phyloP scores from a whole-genome alignment of 495 filamentous ascomycete genomes.

The Hyaloscypha bicolor region DNA sequence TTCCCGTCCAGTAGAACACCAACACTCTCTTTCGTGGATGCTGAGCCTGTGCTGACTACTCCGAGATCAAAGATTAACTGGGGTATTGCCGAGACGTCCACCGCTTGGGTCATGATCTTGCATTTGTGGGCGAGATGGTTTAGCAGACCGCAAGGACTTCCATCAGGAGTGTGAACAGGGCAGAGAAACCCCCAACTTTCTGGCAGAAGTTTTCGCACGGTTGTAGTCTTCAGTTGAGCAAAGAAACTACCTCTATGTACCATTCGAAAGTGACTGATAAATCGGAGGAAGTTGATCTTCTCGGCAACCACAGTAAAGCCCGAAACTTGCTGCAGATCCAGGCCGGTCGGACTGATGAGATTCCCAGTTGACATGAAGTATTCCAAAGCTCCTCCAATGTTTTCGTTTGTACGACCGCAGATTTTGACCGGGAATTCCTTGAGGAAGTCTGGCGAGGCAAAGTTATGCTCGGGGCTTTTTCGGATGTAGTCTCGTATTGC shows the following conservation, averaged over 20 bases:
- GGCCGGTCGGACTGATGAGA: conserved; percentile 81
- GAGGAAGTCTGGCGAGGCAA: conserved; percentile 69
- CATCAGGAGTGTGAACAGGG: conserved; percentile 97
- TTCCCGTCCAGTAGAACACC: conserved; percentile 87
- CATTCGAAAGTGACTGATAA: conserved; percentile 99
- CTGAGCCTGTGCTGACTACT: conserved; percentile 68
- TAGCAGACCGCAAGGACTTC: conserved; percentile 88
- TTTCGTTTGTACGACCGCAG: conserved; percentile 80
- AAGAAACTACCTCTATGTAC: conserved; percentile 99
- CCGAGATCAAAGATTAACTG: conserved; percentile 75
- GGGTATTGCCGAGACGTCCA: conserved; percentile 74
- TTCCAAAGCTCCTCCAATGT: conserved; percentile 81
- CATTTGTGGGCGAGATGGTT: conserved; percentile 98
- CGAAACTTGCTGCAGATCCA: conserved; percentile 91
- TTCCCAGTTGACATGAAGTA: conserved; percentile 98
- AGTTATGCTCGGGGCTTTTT: conserved; percentile 61
- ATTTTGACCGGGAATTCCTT: conserved; percentile 79
- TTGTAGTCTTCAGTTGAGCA: conserved; percentile 94
- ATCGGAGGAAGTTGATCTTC: conserved; percentile 98
- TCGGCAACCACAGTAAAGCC: conserved; percentile 97
- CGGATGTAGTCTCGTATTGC: conserved; percentile 71
- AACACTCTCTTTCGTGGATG: conserved; percentile 76
- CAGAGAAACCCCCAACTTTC: conserved; percentile 98
- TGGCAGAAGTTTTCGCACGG: conserved; percentile 90
- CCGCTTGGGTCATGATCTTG: conserved; percentile 71